A percentile compares a stretch with the other conserved stretches of the same genome.
These are phyloP conservation scores for Penicillium expansum DNA, from an alignment of 2,329 filamentous ascomycete genomes.

Conservation along the genomic window DNA sequence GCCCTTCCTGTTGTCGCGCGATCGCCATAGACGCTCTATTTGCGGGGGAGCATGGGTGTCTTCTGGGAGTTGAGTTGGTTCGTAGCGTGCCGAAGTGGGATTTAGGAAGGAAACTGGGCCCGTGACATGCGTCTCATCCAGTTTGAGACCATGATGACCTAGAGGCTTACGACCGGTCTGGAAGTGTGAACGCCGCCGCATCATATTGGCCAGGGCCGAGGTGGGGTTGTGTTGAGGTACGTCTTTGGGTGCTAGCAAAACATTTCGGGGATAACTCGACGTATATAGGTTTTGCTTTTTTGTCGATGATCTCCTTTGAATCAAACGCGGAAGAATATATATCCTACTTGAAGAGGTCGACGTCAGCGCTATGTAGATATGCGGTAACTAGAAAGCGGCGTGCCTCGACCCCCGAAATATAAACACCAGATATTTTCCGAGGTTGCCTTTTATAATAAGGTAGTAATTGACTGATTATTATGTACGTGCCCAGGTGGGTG, in stretches of 20 bases:
- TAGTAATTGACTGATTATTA: not conserved
- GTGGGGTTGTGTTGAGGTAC: not conserved
- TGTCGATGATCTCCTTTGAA: not conserved
- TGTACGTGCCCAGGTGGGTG: not conserved
- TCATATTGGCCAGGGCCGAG: constrained; percentile 2
- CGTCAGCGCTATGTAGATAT: not conserved
- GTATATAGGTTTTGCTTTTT: not conserved
- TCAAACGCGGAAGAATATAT: not conserved
- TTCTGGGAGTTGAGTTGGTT: constrained; percentile 1
- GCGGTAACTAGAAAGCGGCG: not conserved
- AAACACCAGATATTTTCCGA: not conserved
- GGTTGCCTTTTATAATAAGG: not conserved
- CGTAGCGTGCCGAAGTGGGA: constrained; percentile 46
- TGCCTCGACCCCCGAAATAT: not conserved
- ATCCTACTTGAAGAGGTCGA: not conserved
- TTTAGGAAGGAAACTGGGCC: constrained; percentile 52
- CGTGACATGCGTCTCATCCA: constrained; percentile 17
- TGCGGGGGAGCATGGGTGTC: not conserved
- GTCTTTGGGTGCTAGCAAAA: not conserved
- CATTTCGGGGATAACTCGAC: not conserved
- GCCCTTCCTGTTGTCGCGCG: constrained; percentile 50
- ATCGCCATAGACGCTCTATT: constrained; percentile 41
- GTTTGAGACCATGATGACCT: constrained; percentile 5
- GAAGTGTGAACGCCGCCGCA: constrained; percentile 16
- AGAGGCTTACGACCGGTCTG: constrained; percentile 14